These are phyloP conservation scores for Zizania latifolia DNA, from an alignment of 176 grass and related monocot species.

Conservation along the genomic window DNA sequence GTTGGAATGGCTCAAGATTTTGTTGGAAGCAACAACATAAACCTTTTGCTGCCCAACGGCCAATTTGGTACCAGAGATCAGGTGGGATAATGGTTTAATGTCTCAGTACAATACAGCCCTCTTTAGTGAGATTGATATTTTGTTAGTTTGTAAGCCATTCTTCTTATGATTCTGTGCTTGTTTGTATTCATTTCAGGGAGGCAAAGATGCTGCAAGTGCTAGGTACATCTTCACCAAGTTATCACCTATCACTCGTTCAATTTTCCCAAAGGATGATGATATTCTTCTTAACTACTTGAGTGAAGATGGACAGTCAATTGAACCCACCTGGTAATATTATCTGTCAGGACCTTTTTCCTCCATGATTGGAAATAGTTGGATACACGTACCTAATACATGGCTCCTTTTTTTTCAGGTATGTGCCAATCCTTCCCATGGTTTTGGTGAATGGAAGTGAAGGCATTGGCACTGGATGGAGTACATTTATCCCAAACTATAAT, in stretches of 20 bases:
- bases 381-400: background rate
- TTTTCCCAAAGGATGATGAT: conserved; percentile 89
- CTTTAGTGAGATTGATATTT: background rate
- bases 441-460: conserved; percentile 94
- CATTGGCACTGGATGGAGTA: conserved; percentile 94
- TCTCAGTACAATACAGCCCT: background rate
- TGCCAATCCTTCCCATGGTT: conserved; percentile 87
- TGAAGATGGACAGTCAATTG: conserved; percentile 83
- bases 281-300: conserved; percentile 72
- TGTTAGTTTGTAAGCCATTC: background rate
- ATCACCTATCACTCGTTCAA: conserved; percentile 42
- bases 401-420: conserved; percentile 50
- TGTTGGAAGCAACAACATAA: conserved; percentile 91
- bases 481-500: conserved; percentile 80
- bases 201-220: conserved; percentile 83
- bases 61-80: conserved; percentile 78
- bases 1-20: conserved; percentile 96
- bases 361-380: background rate
- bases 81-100: conserved; percentile 19
- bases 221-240: conserved; percentile 70
- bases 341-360: background rate
- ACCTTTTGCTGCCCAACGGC: conserved; percentile 60
- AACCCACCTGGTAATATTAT: conserved; percentile 70
- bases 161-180: background rate
- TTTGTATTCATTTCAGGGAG: conserved; percentile 47